Base-by-base conservation (phyloP, 164 flowering plant species). In the Litsea cubeba region DNA sequence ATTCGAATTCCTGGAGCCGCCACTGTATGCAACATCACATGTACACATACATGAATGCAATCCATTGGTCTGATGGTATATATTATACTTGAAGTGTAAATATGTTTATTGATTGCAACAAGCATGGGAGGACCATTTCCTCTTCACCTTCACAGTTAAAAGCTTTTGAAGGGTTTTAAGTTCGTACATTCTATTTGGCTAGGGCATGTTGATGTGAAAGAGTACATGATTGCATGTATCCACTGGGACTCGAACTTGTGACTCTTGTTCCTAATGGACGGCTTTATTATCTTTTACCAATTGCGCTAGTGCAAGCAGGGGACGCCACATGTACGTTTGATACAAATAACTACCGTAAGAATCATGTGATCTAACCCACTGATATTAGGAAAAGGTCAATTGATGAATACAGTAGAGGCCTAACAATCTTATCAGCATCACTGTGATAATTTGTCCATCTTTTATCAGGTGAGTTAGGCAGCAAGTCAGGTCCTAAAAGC, bases 31-130 rank as follows among this genome's bases (percentile, higher is more conserved):
- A 73, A 11, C 78, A 63, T 63, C 72, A 75, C 72, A 51, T 76
- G 76, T 75, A 86, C 84, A 86, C 80, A 83, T 84, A 84, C 79
- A 74, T 68, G n/a, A 20, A 65, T 73, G 7, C 70, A 69, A 77
- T 76, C 82, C 79, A 71, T 80, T 77, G 73, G 66, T 76, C 72
- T 68, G 67, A 72, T 50, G 73, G 18, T 12, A 28, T 30, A 30
- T 5, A 66, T 28, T 66, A 66, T 66, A 35, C 40, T 66, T 26
- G 46, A 12, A 30, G n/a, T 66, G 3, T 25, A n/a, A n/a, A n/a
- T n/a, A 24, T 7, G 26, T 28, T 64, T 64, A 64, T 64, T 64
- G 35, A 28, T 25, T 23, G 67, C 67, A 64, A 64, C 12, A 23
- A 64, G 67, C 23, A 40, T n/a, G 67, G 1, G 18, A 50, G 3